Conservation (phyloP, 2,329 filamentous ascomycete species). For the Exophiala viscosa region DNA sequence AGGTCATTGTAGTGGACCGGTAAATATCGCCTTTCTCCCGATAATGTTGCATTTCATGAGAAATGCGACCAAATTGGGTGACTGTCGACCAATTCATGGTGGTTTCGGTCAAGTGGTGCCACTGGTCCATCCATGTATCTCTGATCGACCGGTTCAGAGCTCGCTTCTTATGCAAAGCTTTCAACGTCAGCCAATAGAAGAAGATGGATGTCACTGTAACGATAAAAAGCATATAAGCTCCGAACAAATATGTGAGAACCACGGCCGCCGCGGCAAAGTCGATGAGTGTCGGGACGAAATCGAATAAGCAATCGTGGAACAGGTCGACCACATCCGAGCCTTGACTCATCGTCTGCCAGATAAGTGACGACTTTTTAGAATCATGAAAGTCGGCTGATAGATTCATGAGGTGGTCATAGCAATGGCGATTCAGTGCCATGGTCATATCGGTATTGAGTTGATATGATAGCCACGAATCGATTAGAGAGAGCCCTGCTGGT, state of each 20-base stretch:
- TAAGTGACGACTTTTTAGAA: constrained; percentile 60
- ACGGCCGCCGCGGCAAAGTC: constrained; percentile 60
- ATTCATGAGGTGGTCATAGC: constrained; percentile 66
- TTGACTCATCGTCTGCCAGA: constrained; percentile 63
- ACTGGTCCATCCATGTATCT: constrained; percentile 47
- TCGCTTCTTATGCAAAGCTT: constrained; percentile 39
- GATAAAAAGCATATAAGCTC: constrained; percentile 56
- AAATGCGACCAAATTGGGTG: constrained; percentile 54
- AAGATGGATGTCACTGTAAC: constrained; percentile 45
- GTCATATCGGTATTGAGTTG: constrained; percentile 58
- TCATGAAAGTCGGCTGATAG: constrained; percentile 69
- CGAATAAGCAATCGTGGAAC: constrained; percentile 58
- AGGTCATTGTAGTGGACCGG: constrained; percentile 33
- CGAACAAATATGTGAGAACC: constrained; percentile 59
- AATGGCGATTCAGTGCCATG: constrained; percentile 55
- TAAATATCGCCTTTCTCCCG: constrained; percentile 27
- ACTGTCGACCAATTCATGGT: constrained; percentile 61
- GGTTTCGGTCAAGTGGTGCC: constrained; percentile 55
- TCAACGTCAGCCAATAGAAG: constrained; percentile 51
- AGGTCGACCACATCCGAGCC: constrained; percentile 58
- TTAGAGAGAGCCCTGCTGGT: constrained; percentile 48
- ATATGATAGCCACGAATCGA: constrained; percentile 52
- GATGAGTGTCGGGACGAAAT: constrained; percentile 58
- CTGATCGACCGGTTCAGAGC: constrained; percentile 37
- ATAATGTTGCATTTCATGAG: constrained; percentile 54